Evolutionary conservation across 2,329 filamentous ascomycete species (phyloP).

Genomic region (Pseudogymnoascus sp.): DNA sequence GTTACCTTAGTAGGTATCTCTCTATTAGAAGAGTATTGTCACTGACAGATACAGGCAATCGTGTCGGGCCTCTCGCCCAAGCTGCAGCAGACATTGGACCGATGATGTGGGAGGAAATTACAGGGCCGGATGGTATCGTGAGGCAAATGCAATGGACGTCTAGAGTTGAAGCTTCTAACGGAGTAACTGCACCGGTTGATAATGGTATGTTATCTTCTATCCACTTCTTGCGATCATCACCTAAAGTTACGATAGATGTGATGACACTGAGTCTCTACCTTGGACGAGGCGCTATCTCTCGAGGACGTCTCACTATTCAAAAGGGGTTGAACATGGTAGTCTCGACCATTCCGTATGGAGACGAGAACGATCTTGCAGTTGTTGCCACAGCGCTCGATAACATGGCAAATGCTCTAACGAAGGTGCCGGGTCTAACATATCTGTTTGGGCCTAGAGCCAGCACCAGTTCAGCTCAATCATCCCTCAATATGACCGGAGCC

Average conservation of each 20-base stretch:
- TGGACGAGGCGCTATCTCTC: conserved; percentile 52
- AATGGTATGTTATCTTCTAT: not conserved
- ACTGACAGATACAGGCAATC: conserved; percentile 27
- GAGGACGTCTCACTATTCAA: conserved; percentile 53
- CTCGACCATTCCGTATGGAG: conserved; percentile 50
- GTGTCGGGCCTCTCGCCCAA: conserved; percentile 53
- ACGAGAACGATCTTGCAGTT: conserved; percentile 51
- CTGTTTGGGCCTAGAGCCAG: conserved; percentile 43
- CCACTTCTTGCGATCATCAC: not conserved
- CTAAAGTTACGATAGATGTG: conserved; percentile 27
- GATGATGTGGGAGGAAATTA: conserved; percentile 52
- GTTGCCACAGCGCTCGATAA: conserved; percentile 57
- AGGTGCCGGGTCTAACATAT: conserved; percentile 46
- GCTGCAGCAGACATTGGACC: conserved; percentile 58
- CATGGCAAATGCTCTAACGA: conserved; percentile 44
- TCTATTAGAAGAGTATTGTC: not conserved
- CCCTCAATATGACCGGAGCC: not conserved
- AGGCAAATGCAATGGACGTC: conserved; percentile 59
- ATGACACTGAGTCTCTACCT: conserved; percentile 54
- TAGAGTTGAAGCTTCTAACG: conserved; percentile 43
- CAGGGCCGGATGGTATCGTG: conserved; percentile 47
- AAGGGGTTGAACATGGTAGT: conserved; percentile 49
- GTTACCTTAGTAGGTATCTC: conserved; percentile 34
- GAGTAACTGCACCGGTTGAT: not conserved
- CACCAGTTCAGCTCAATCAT: conserved; percentile 35